Percentiles rank a stretch among this genome's conserved stretches.
These are phyloP conservation scores for Wickerhamiella alocasiicola DNA, from an alignment of 805 yeast genomes.

Conservation along the genomic window DNA sequence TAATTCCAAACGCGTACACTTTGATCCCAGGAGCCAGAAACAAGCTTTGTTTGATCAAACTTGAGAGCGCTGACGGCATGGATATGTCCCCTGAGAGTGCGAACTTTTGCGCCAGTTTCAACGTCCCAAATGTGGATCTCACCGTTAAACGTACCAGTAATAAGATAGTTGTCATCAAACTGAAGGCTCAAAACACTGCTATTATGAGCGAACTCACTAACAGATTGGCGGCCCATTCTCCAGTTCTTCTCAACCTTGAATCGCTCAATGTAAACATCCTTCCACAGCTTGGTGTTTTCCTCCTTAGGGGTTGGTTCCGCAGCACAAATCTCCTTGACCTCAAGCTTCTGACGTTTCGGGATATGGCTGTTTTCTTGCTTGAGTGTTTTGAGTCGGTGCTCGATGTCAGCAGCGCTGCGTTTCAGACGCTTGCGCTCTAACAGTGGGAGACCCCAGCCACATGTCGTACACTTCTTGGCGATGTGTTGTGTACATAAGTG, in stretches of 20 bases:
- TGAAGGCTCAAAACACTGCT: conserved; percentile 60
- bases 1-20: conserved; percentile 95
- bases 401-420: conserved; percentile 24
- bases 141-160: conserved; percentile 88
- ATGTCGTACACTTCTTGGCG: conserved; percentile 91
- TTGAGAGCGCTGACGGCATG: conserved; percentile 76
- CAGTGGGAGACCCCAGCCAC: conserved; percentile 98
- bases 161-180: conserved; percentile 63
- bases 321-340: background rate
- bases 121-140: conserved; percentile 90
- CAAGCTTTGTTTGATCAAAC: conserved; percentile 79
- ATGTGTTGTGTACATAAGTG: conserved; percentile 98
- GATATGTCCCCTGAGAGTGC: conserved; percentile 77
- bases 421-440: conserved; percentile 57
- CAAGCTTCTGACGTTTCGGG: conserved; percentile 3
- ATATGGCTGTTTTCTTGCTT: background rate
- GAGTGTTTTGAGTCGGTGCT: conserved; percentile 21
- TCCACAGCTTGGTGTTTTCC: conserved; percentile 69
- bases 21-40: conserved; percentile 83
- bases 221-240: conserved; percentile 66
- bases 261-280: conserved; percentile 82
- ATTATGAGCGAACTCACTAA: conserved; percentile 51
- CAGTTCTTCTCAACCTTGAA: conserved; percentile 87
- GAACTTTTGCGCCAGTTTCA: conserved; percentile 58
- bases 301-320: conserved; percentile 8